A percentile compares a stretch with the other conserved stretches of the same genome.
Evolutionary conservation across 768 basidiomycete genomes (phyloP).

Genomic region (Epithele typhae): DNA sequence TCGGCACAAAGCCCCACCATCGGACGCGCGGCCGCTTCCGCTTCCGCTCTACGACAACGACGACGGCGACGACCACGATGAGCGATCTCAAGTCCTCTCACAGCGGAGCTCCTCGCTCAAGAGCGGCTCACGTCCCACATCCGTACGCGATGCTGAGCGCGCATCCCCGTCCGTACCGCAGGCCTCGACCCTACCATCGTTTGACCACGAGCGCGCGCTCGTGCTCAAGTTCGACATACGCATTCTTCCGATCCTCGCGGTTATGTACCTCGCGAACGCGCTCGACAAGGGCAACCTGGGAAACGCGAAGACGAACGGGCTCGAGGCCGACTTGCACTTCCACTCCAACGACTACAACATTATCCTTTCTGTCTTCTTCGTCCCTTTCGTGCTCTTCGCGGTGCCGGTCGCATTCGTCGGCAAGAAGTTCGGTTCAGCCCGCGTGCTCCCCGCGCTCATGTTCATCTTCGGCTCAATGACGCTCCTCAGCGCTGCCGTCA

Average conservation of each 20-base stretch:
- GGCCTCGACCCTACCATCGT: not conserved
- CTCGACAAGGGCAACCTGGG: slow-evolving; percentile 7
- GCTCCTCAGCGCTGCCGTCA: slow-evolving; percentile 31
- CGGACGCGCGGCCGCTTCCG: no score
- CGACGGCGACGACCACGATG: no score
- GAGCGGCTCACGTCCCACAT: no score
- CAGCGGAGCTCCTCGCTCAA: no score
- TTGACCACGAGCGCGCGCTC: not conserved
- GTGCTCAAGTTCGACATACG: slow-evolving; percentile 5
- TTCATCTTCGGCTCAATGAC: slow-evolving; percentile 33
- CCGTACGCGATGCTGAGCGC: no score
- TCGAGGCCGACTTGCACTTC: slow-evolving; percentile 3
- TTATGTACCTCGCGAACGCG: slow-evolving; percentile 8
- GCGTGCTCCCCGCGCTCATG: slow-evolving; percentile 36
- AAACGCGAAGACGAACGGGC: slow-evolving; percentile 5
- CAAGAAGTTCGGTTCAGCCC: slow-evolving; percentile 30
- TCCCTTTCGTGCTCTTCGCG: slow-evolving; percentile 15
- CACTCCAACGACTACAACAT: not conserved
- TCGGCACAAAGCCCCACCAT: no score
- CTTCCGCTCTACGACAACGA: no score
- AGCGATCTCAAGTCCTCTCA: no score
- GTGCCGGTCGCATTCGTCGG: slow-evolving; percentile 27
- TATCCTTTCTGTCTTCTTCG: slow-evolving; percentile 8
- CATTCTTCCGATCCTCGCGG: slow-evolving; percentile 3
- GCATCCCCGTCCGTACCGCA: no score